Conservation (phyloP, 2,329 filamentous ascomycete genomes). For the Colletotrichum chlorophyti region DNA sequence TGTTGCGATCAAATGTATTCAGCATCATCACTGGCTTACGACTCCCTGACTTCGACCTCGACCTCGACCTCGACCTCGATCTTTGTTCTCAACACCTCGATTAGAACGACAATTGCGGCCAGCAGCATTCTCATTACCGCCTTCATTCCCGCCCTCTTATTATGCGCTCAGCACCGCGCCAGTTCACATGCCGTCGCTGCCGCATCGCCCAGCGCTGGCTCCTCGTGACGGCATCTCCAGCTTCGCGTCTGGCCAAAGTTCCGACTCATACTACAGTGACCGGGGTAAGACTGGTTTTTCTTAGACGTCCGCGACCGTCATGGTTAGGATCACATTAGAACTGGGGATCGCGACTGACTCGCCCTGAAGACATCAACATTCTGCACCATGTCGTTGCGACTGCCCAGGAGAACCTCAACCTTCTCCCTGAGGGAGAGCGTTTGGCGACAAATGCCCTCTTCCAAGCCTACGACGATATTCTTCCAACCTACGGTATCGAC, state of each 20-base stretch:
- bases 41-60: not conserved
- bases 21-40: not conserved
- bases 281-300: conserved; percentile 53
- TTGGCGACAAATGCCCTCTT: conserved; percentile 81
- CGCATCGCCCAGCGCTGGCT: conserved; percentile 43
- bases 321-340: no score
- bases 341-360: conserved; percentile 5
- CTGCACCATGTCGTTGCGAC: conserved; percentile 78
- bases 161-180: conserved; percentile 39
- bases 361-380: conserved; percentile 72
- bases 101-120: not conserved
- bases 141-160: conserved; percentile 31
- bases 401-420: conserved; percentile 70
- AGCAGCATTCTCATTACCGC: not conserved
- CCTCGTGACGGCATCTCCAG: conserved; percentile 42
- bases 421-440: conserved; percentile 64
- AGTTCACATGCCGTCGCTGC: conserved; percentile 41
- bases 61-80: not conserved
- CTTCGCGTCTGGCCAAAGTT: conserved; percentile 33
- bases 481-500: conserved; percentile 74
- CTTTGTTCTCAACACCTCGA: not conserved
- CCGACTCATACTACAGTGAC: conserved; percentile 63
- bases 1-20: conserved; percentile 13
- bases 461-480: conserved; percentile 77
- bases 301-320: no score